These are phyloP conservation scores for Carex cristatella DNA, from an alignment of 176 grass and related monocot genomes.

Conservation along the genomic window DNA sequence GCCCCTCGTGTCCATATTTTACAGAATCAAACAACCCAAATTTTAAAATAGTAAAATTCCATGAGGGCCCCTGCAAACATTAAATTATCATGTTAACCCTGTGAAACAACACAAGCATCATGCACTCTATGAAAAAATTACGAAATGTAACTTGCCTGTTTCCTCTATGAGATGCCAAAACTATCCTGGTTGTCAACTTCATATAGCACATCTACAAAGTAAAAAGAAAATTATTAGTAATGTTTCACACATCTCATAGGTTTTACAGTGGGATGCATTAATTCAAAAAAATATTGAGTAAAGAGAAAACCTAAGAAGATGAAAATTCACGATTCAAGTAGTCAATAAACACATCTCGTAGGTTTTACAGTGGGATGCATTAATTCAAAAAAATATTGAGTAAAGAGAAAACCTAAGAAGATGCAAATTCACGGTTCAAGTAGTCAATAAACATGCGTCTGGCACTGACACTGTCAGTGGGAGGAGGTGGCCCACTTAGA, in stretches of 20 bases:
- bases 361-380: not conserved
- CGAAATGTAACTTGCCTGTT: not conserved
- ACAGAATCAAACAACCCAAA: not conserved
- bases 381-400: not conserved
- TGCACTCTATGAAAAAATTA: not conserved
- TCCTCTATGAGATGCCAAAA: not conserved
- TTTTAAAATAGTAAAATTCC: not conserved
- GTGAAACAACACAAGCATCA: not conserved
- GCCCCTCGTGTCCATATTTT: not conserved
- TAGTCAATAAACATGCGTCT: slow-evolving; percentile 96
- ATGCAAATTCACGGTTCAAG: slow-evolving; percentile 71
- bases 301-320: slow-evolving; percentile 20
- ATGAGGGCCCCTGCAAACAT: not conserved
- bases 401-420: slow-evolving; percentile 17
- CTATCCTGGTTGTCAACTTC: not conserved
- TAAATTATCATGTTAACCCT: not conserved
- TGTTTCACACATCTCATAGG: not conserved
- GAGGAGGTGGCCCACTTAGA: slow-evolving; percentile 72
- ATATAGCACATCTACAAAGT: not conserved
- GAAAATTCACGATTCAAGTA: slow-evolving; percentile 84
- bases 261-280: not conserved
- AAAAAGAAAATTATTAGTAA: not conserved
- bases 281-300: not conserved
- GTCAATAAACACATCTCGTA: slow-evolving; percentile 52
- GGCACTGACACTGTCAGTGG: slow-evolving; percentile 66